Percentiles rank a stretch among this genome's conserved stretches.
These are phyloP conservation scores for Solanum paucissectum DNA, from an alignment of 257 asterid species.

Conservation along the genomic window DNA sequence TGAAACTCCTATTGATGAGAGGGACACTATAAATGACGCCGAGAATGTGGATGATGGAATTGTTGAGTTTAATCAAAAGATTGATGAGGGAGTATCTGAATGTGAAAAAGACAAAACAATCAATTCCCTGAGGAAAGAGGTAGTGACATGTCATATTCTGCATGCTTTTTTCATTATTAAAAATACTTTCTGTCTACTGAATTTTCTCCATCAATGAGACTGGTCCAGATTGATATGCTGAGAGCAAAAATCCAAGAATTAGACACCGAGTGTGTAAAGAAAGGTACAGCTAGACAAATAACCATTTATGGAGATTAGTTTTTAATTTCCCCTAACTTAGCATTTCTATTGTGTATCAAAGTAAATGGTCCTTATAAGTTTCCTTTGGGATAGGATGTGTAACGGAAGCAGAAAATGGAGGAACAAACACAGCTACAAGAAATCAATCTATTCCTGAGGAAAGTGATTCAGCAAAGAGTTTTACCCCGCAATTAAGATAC, in stretches of 20 bases:
- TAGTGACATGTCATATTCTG: constrained; percentile 8
- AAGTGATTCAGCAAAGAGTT: constrained; percentile 42
- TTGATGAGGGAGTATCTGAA: constrained; percentile 21
- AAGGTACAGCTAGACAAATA: constrained; percentile 27
- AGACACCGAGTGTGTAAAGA: constrained; percentile 28
- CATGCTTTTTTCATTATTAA: not conserved
- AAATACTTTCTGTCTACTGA: constrained; percentile 10
- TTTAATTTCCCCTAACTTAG: not conserved
- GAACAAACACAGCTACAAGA: constrained; percentile 9
- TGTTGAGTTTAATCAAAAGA: constrained; percentile 23
- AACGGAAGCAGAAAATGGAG: constrained; percentile 28
- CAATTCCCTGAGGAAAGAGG: constrained; percentile 60
- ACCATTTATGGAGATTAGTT: constrained; percentile 1
- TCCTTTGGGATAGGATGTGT: constrained; percentile 1
- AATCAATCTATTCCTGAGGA: constrained; percentile 23
- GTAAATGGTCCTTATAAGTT: not conserved
- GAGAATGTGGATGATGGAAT: constrained; percentile 20
- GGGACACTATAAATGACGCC: constrained; percentile 12
- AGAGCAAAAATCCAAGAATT: constrained; percentile 45
- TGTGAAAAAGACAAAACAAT: constrained; percentile 35
- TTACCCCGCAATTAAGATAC: constrained; percentile 67
- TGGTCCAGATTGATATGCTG: constrained; percentile 51
- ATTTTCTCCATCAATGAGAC: not conserved
- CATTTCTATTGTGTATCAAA: not conserved
- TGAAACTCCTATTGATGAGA: constrained; percentile 15